A percentile compares a stretch with the other conserved stretches of the same genome.
Conservation (phyloP, 495 filamentous ascomycete species). For the Podospora comata region DNA sequence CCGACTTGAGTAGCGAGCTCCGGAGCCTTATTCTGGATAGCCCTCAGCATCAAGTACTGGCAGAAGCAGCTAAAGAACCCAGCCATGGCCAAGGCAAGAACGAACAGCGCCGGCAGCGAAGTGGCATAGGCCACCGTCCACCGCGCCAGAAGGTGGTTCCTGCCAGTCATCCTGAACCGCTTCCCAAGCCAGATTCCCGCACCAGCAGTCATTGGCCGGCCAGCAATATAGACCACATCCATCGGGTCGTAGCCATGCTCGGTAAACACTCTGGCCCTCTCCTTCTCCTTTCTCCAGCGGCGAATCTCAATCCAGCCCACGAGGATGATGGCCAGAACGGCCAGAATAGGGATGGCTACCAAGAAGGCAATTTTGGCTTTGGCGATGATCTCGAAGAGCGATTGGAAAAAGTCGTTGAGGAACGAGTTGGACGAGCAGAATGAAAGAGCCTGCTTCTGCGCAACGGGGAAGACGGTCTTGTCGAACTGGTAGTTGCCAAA, state of each 20-base stretch:
- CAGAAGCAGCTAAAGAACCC: conserved; percentile 81
- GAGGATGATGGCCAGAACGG: conserved; percentile 67
- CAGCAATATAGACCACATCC: conserved; percentile 86
- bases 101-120: conserved; percentile 77
- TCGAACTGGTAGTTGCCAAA: conserved; percentile 74
- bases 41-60: conserved; percentile 74
- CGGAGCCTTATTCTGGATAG: conserved; percentile 72
- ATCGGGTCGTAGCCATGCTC: conserved; percentile 68
- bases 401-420: conserved; percentile 83
- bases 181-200: conserved; percentile 70
- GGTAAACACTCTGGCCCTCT: conserved; percentile 63
- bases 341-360: conserved; percentile 63
- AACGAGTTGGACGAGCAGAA: conserved; percentile 86
- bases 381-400: conserved; percentile 56
- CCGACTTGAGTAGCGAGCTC: conserved; percentile 72
- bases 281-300: conserved; percentile 68
- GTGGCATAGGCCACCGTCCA: conserved; percentile 90
- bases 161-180: conserved; percentile 54
- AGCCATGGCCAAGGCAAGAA: conserved; percentile 79
- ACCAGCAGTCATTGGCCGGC: conserved; percentile 68
- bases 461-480: conserved; percentile 69
- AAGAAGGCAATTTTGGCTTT: conserved; percentile 72
- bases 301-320: conserved; percentile 79
- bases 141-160: conserved; percentile 66
- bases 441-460: conserved; percentile 71